Base-by-base conservation (phyloP, 371 early-diverging fungal genomes). In the Mortierella sp. region DNA sequence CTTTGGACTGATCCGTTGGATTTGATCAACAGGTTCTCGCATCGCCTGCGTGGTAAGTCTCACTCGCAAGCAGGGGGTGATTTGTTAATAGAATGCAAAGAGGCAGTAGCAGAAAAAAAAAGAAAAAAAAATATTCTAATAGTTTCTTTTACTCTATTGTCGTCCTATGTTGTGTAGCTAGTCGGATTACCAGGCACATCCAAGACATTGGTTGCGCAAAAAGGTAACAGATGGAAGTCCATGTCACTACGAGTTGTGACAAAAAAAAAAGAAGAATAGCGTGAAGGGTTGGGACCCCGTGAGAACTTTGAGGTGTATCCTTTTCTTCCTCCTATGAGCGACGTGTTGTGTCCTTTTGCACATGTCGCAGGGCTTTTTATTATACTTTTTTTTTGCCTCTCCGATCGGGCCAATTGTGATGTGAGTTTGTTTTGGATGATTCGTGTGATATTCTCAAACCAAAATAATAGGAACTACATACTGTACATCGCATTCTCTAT, bases 161-260 rank as follows among this genome's bases (percentile, higher is more conserved):
- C n/a, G n/a, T n/a, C n/a, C n/a, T n/a, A n/a, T n/a, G n/a, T n/a
- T n/a, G 31, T 60, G 11, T 80, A 89, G 93, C 87, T 93, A 90
- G 92, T 94, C 26, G 94, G 95, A 12, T 83, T 94, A 59, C 95
- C 95, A 50, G 95, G 94, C 23, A 84, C 94, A 30, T 94, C 95
- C 42, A 95, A 95, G 78, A 94, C 95, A 8, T 93, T 88, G 73
- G 92, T 95, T 31, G 87, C 95, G n/a, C 90, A 95, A 58, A 99
- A 97, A 90, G 90, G 93, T 91, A 87, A 34, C 2, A 39, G 39
- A 39, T 39, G 14, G 39, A 17, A 14, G 11, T 17, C 21, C 44
- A 8, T 19, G 44, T 44, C 44, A 15, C 19, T 21, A 15, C 19
- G 17, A 3, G 19, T 26, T 27, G 48, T 9, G 34, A 42, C 24